Conservation (phyloP, 2,329 filamentous ascomycete species). For the Diaporthe helianthi region DNA sequence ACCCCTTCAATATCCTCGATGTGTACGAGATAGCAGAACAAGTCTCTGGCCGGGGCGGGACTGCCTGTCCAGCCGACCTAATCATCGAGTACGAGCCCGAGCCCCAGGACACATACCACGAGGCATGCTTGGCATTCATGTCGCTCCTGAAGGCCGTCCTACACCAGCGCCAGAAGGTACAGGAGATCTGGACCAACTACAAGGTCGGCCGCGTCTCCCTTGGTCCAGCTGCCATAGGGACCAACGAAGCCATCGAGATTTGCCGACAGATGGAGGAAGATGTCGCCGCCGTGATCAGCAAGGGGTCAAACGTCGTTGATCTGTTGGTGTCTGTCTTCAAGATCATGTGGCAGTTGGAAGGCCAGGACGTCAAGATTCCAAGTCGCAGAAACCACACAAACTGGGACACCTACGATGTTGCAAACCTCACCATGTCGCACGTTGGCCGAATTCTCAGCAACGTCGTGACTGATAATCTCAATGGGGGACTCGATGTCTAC, state of each 20-base stretch:
- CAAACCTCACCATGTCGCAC: not conserved
- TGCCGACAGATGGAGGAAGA: conserved; percentile 8
- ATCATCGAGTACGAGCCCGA: not conserved
- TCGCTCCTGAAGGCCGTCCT: not conserved
- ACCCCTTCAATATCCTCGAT: not conserved
- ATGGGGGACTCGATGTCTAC: not conserved
- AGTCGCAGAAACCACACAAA: not conserved
- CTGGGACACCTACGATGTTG: not conserved
- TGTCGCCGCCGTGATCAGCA: not conserved
- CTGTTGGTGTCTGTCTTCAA: not conserved
- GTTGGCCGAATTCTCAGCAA: not conserved
- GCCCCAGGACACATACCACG: not conserved
- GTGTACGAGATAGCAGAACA: not conserved
- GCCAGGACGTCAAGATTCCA: not conserved
- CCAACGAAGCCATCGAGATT: conserved; percentile 1
- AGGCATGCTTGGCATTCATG: not conserved
- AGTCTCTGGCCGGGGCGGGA: not conserved
- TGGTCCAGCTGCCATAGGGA: not conserved
- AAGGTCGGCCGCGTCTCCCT: not conserved
- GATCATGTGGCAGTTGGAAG: not conserved
- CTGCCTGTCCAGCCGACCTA: not conserved
- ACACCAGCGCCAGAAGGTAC: not conserved
- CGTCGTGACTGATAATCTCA: not conserved
- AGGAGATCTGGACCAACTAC: not conserved
- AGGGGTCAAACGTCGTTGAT: not conserved